Conservation (phyloP, 2,329 filamentous ascomycete genomes). For the Talaromyces pinophilus region DNA sequence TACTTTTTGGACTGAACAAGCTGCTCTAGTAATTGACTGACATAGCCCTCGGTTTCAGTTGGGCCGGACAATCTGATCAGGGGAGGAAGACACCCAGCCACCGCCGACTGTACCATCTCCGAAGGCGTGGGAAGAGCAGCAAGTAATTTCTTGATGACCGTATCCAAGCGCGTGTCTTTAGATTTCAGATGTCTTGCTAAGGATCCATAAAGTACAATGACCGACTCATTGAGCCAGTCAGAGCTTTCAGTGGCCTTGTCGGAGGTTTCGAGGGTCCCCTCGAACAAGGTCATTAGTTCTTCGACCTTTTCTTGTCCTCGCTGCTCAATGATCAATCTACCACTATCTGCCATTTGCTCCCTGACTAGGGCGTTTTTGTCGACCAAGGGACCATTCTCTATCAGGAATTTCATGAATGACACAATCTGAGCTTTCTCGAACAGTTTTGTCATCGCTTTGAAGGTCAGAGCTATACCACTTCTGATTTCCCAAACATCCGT, state of each 20-base stretch:
- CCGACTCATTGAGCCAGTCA: slow-evolving; percentile 92
- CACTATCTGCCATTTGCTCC: slow-evolving; percentile 87
- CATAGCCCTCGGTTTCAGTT: slow-evolving; percentile 74
- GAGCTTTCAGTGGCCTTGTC: slow-evolving; percentile 78
- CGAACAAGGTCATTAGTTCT: slow-evolving; percentile 87
- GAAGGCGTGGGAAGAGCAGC: slow-evolving; percentile 90
- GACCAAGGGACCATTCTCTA: slow-evolving; percentile 81
- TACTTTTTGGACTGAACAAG: slow-evolving; percentile 89
- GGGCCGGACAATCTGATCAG: slow-evolving; percentile 79
- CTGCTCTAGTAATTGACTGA: slow-evolving; percentile 76
- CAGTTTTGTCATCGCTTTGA: slow-evolving; percentile 73
- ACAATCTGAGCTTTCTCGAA: slow-evolving; percentile 72
- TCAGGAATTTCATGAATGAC: slow-evolving; percentile 78
- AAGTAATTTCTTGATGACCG: slow-evolving; percentile 82
- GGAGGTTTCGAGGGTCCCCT: slow-evolving; percentile 80
- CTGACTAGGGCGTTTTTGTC: slow-evolving; percentile 77
- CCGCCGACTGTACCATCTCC: slow-evolving; percentile 94
- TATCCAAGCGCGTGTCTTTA: slow-evolving; percentile 83
- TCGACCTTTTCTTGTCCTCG: slow-evolving; percentile 84
- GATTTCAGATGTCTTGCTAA: slow-evolving; percentile 81
- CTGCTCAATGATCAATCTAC: slow-evolving; percentile 74
- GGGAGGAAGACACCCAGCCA: slow-evolving; percentile 89
- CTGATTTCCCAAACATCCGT: slow-evolving; percentile 89
- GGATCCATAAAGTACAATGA: slow-evolving; percentile 96
- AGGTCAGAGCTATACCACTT: slow-evolving; percentile 84